Evolutionary conservation across 345 rosid species (phyloP).

Genomic region (Tarenaya hassleriana): DNA sequence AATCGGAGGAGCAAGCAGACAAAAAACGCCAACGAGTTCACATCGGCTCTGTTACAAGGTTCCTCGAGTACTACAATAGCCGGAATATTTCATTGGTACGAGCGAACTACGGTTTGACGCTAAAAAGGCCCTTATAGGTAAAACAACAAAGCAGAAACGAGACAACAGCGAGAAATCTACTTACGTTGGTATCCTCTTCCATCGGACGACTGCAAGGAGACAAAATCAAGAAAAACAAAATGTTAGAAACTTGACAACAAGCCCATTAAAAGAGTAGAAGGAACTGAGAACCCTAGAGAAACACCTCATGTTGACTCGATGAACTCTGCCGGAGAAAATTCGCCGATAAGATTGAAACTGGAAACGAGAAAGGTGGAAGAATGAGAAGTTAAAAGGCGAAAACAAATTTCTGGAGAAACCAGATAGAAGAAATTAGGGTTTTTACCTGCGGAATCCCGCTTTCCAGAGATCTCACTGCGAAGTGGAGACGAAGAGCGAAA

Average conservation of each 20-base stretch:
- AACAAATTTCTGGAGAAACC: conserved; percentile 1
- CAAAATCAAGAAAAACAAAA: neutral
- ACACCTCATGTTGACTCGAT: conserved; percentile 38
- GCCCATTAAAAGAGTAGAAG: conserved; percentile 4
- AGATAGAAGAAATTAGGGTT: conserved; percentile 26
- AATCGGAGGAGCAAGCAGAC: neutral
- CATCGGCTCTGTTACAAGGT: neutral
- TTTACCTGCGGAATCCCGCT: conserved; percentile 23
- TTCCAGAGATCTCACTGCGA: conserved; percentile 16
- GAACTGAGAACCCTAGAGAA: conserved; percentile 11
- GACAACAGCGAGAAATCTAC: conserved; percentile 11
- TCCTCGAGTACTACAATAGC: neutral
- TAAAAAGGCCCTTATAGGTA: neutral
- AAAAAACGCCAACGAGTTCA: neutral
- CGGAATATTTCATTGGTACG: neutral
- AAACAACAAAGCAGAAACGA: conserved; percentile 15
- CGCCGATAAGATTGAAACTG: conserved; percentile 12
- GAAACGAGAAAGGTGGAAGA: neutral
- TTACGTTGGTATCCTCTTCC: conserved; percentile 61
- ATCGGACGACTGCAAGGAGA: conserved; percentile 46
- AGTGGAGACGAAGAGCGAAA: neutral
- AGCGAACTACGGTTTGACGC: neutral
- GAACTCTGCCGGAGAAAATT: conserved; percentile 23
- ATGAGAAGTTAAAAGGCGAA: neutral
- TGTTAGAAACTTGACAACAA: neutral